Base-by-base conservation (phyloP, 805 yeast species). In the Lipomyces mesembrius region DNA sequence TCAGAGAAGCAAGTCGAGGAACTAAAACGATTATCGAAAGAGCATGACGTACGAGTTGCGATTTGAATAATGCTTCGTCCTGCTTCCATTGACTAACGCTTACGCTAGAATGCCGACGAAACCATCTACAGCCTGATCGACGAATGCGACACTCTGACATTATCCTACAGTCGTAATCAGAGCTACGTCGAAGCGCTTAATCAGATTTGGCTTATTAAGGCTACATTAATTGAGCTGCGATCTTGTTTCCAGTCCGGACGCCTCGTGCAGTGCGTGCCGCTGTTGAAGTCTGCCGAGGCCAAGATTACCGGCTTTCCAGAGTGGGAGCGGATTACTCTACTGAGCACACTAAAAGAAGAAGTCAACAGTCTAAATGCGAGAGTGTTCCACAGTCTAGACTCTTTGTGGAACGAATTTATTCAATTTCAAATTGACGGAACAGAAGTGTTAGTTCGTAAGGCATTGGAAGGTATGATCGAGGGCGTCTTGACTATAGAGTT, bases 31-130 rank as follows among this genome's bases (percentile, higher is more conserved):
- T 35, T 35, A n/a, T 57, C 71, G 12, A 58, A 57, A 27, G 54
- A 57, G 37, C 65, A 63, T 12, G 67, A 62, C n/a, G 69, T 62
- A 57, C 35, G 61, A 17, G 17, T 29, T 34, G 14, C 29, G 49
- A 14, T 12, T 17, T 8, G n/a, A 17, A 54, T 32, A 17, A 6
- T 20, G 32, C 29, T 29, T 29, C 32, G 32, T 29, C 32, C 7
- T 12, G 17, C 9, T 54, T 11, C 22, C 43, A 22, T 12, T 60
- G 17, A 29, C 27, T 22, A 34, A 55, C 62, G 43, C 27, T 22
- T 2, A 12, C 20, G 8, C n/a, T 25, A 66, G 67, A 68, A 67
- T 35, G 68, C 71, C 49, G 71, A 68, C 53, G 70, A 65, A 8
- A 39, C 29, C 22, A 20, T 68, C 25, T 68, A 68, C 59, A n/a